Evolutionary conservation across 1,284 basidiomycete genomes (phyloP), one percentile per base, ranked within the genome.

Genomic region (Ustilago loliicola): DNA sequence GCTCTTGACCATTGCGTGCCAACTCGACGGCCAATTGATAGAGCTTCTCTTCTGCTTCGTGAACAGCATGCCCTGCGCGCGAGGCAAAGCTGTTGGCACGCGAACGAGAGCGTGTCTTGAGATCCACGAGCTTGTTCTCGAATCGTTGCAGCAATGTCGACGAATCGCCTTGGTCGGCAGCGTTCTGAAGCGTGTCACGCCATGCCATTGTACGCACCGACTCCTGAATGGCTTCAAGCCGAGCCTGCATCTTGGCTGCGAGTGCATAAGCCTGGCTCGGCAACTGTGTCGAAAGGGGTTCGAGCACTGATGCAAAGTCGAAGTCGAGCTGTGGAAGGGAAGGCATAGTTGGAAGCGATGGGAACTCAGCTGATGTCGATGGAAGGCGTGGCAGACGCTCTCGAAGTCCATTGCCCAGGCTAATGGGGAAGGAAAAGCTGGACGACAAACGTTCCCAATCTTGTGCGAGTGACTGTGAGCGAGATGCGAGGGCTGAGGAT

Each of bases 11-110:
- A 21, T 77, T 78, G 27, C 74, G 60, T 23, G 84, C 85, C 27
- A 86, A 64, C 45, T 83, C 81, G 30, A 80, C 55, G 1, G 84
- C 85, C 2, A 82, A 65, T 36, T 77, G 63, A 47, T 85, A 84
- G 30, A 85, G 58, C 38, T 48, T 66, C 32, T 85, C 80, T 62
- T 86, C 85, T 11, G 82, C 79, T 54, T 83, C 83, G 52, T 77
- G 74, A 25, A 82, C 77, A 1, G 81, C 77, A 36, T 74, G 53
- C 4, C 67, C 77, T 7, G 79, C 79, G 5, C 71, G 70, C 21
- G 61, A 63, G 10, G 72, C 77, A 29, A 79, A 54, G 54, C 77
- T 75, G 58, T 70, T 75, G 51, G 77, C 77, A 17, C 77, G 56
- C 6, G 72, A 57, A 11, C 69, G 61, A 15, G 72, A 61, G 19